Evolutionary conservation across 306 rosid genomes (phyloP).

Genomic region (Bauhinia variegata): DNA sequence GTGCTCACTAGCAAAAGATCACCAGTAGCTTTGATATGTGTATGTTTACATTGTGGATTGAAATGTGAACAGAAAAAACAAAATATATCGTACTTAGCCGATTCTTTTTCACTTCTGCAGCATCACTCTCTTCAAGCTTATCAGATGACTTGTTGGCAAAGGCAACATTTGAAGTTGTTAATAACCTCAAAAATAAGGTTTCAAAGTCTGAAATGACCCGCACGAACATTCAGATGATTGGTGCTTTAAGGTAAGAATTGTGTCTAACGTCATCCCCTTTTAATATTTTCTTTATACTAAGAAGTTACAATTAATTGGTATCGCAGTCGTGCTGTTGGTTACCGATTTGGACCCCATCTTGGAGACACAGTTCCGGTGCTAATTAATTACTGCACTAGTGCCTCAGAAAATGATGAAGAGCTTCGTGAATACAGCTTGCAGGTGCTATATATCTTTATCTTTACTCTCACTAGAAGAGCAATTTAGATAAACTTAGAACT

Average conservation of each 20-base stretch:
- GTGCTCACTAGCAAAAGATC: no score
- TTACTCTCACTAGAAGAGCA: not conserved
- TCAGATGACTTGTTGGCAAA: constrained; percentile 89
- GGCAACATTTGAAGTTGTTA: constrained; percentile 79
- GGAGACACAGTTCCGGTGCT: constrained; percentile 89
- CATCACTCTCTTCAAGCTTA: constrained; percentile 90
- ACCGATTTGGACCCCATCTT: constrained; percentile 95
- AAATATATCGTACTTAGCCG: constrained; percentile 11
- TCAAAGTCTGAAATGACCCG: constrained; percentile 79
- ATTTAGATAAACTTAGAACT: no score
- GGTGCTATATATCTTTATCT: constrained; percentile 51
- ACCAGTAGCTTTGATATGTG: not conserved
- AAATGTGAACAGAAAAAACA: constrained; percentile 13
- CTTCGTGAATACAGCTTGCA: constrained; percentile 98
- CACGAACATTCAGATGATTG: constrained; percentile 95
- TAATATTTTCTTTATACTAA: constrained; percentile 17
- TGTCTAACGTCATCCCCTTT: constrained; percentile 4
- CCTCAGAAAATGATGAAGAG: constrained; percentile 97
- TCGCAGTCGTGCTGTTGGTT: constrained; percentile 95
- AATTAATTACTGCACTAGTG: constrained; percentile 77
- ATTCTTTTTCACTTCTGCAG: constrained; percentile 53
- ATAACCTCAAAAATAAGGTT: constrained; percentile 68
- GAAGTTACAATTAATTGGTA: constrained; percentile 37
- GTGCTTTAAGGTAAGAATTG: constrained; percentile 84
- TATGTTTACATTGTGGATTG: not conserved